Evolutionary conservation across 2,329 filamentous ascomycete species (phyloP), one percentile per base, ranked within the genome.

Genomic region (Coniella lustricola): DNA sequence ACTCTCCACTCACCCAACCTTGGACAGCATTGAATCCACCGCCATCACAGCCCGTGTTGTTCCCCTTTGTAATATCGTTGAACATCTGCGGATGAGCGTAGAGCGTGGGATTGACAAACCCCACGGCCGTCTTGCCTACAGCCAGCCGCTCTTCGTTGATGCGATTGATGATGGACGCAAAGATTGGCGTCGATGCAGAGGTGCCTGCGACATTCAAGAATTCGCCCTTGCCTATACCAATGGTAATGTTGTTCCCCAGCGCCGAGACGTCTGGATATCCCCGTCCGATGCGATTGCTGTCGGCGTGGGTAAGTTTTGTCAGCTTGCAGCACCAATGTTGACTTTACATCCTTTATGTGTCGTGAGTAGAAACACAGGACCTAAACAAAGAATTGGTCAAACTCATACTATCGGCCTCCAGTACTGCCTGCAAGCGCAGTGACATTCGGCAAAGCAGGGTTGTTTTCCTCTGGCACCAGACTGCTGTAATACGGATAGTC

Each of bases 71-170:
- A 9, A 64, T 50, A 42, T 64, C 62, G 41, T 60, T 59, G 36
- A 64, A 60, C 16, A 62, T 56, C 38, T 62, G 60, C 0, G 61
- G 60, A 41, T 64, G 57, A 10, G 48, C 49, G 34, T 64, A 64
- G 46, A 61, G 14, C 21, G 43, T 36, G 22, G 49, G 64, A 50
- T 67, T 66, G 42, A 67, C 54, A 47, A 66, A 67, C 2, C 65
- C 64, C 0, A 71, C 53, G 1, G 65, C 57, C 17, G 44, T 55
- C 57, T 75, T 71, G 4, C 74, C 74, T 7, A 62, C 64, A 0
- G 70, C 63, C 16, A 83, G 61, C 34, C 78, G 66, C 1, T 75
- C 77, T 55, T 84, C 81, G 55, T 86, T 86, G 49, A 85, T 64
- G 3, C 85, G 70, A 1, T 76, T 68, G 33, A 86, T 67, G 41